Conservation (phyloP, 768 basidiomycete species). For the Pulveroboletus sp. region DNA sequence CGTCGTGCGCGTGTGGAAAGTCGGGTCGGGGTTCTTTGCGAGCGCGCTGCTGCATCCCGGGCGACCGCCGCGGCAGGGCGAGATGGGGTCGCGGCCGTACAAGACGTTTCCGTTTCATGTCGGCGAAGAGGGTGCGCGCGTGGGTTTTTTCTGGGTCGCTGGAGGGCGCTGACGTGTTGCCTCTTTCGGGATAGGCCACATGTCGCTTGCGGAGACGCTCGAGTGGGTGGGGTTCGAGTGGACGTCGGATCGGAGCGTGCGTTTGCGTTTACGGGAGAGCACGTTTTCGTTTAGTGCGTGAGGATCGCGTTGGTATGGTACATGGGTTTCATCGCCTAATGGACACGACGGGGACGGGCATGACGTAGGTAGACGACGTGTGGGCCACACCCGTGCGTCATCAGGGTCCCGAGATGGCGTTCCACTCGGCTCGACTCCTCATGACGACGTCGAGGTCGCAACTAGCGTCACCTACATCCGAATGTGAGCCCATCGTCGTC, state of each 20-base stretch:
- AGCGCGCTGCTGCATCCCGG: constrained; percentile 86
- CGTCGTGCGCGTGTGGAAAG: constrained; percentile 91
- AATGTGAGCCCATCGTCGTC: no score
- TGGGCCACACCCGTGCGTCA: no score
- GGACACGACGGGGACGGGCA: no score
- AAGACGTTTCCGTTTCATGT: constrained; percentile 86
- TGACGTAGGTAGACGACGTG: no score
- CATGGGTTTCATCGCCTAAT: no score
- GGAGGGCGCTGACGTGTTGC: neutral
- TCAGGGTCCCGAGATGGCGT: no score
- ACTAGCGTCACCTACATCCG: no score
- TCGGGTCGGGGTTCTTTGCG: constrained; percentile 74
- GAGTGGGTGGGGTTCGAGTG: constrained; percentile 81
- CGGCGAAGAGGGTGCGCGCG: constrained; percentile 70
- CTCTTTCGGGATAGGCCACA: constrained; percentile 38
- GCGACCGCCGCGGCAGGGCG: constrained; percentile 87
- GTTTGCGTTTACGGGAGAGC: constrained; percentile 77
- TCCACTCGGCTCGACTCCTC: no score
- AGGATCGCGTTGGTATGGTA: no score
- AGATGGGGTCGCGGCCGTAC: constrained; percentile 78
- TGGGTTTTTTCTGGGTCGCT: neutral
- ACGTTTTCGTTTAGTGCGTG: constrained; percentile 84
- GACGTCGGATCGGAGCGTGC: constrained; percentile 79
- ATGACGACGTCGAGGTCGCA: no score
- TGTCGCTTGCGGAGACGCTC: constrained; percentile 62